Evolutionary conservation across 495 filamentous ascomycete species (phyloP), one percentile per base, ranked within the genome.

Genomic region (Daldinia bambusicola): DNA sequence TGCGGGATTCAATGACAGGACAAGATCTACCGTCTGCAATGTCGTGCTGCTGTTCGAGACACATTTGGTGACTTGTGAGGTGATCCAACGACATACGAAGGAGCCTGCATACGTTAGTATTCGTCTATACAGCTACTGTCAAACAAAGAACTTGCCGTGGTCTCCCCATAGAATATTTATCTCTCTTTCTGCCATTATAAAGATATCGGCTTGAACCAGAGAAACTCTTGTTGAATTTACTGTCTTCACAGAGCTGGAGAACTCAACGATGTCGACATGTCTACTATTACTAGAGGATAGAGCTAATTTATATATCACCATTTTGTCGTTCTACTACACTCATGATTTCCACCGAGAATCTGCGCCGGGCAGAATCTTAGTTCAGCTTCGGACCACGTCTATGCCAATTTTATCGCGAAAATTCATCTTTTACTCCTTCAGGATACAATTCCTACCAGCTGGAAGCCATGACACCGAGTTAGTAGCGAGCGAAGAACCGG

Each of bases 71-170:
- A 31, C 26, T 40, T 52, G 43, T 8, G 56, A 66, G 18, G 40
- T 68, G 18, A 26, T n/a, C 74, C 74, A 76, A 8, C 22, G 61
- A 31, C 73, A 75, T 10, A 50, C 18, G 18, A 74, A 38, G 13
- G 52, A 31, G 45, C 22, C 68, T 64, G 51, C 51, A 52, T 13
- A 58, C 38, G 66, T 58, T 52, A 72, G 40, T 55, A 31, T 22
- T 20, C 50, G 34, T 43, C 8, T 18, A 20, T 22, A 8, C 8
- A 38, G 8, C 31, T 57, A 14, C n/a, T 30, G 13, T 4, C 26
- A 40, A 60, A 16, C 22, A n/a, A 60, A 43, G 6, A 38, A 56
- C 68, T 66, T 57, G 59, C 68, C 40, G 10, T 51, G 30, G 10
- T 36, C 16, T n/a, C 43, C 58, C 41, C 31, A 41, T 6, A 66